Evolutionary conservation across 1,139 yeast species (phyloP), one percentile per base, ranked within the genome.

Genomic region (Hanseniaspora gamundiae): DNA sequence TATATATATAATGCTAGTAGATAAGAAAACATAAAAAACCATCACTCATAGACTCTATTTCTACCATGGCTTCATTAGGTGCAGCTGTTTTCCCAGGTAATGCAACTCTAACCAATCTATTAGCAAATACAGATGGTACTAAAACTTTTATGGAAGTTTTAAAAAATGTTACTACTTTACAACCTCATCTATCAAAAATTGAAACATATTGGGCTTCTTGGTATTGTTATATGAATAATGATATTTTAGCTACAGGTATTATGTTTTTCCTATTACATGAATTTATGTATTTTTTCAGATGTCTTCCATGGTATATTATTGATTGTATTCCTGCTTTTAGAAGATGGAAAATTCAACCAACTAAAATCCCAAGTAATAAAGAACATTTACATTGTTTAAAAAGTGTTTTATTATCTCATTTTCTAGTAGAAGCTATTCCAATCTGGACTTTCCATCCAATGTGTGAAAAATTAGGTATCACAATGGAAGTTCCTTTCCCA

Each of bases 401-500:
- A 62, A 70, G 85, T 19, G 96, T 88, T 27, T 66, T 88, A 46
- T 72, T 80, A 42, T 82, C 93, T 26, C 97, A 88, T 65, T 78
- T 86, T 59, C 64, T 88, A 49, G 94, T 88, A 45, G 97, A 88
- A 66, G 95, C 94, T 10, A 71, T 91, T 49, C 97, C 96, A 45
- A 88, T 88, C 55, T 88, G 95, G 93, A 80, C 86, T 43, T 88
- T 88, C 75, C 96, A 91, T 62, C 94, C 95, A 45, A 67, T 87
- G 56, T 84, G 95, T 66, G 74, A 79, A 48, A 68, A 69, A 53
- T 72, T 86, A 54, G 91, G 91, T 49, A 82, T 88, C 52, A 66
- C 78, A 13, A 75, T 78, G 54, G 71, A 74, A 40, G 94, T 87
- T 8, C 95, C 96, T 17, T 87, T 88, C 71, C 96, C 96, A 35